Conservation (phyloP, 2,329 filamentous ascomycete species). For the Lachnellula arida region DNA sequence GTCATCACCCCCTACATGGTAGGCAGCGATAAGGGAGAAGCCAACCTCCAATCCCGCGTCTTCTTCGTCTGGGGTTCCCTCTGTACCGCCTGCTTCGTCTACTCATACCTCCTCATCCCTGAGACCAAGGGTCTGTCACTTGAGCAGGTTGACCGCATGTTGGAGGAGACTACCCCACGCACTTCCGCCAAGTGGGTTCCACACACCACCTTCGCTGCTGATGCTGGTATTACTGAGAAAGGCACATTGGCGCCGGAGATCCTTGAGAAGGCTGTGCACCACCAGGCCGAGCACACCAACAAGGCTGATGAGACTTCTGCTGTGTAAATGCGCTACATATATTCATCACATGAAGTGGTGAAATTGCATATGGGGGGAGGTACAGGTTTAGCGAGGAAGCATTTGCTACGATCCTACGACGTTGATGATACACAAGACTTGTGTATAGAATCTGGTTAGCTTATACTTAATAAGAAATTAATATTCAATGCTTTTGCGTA, state of each 20-base stretch:
- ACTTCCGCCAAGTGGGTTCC: constrained; percentile 29
- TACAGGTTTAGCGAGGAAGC: neutral
- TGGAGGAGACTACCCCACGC: constrained; percentile 44
- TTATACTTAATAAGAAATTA: too few species aligned
- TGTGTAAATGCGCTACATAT: neutral
- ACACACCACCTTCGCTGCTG: constrained; percentile 24
- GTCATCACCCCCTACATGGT: constrained; percentile 73
- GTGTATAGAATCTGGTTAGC: too few species aligned
- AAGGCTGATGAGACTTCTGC: neutral
- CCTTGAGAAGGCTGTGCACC: neutral
- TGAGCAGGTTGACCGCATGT: constrained; percentile 67
- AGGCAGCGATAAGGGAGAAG: constrained; percentile 47
- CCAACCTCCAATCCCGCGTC: constrained; percentile 26
- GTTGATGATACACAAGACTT: too few species aligned
- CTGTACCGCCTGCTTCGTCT: constrained; percentile 50
- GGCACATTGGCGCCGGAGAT: neutral
- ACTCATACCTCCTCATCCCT: constrained; percentile 57
- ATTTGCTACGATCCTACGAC: too few species aligned
- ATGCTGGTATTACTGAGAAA: constrained; percentile 17
- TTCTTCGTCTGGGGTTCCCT: constrained; percentile 59
- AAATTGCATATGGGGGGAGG: neutral
- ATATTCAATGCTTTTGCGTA: too few species aligned
- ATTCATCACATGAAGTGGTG: neutral
- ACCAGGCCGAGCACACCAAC: neutral
- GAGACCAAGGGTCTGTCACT: constrained; percentile 72